A percentile compares a stretch with the other conserved stretches of the same genome.
Evolutionary conservation across 2,329 filamentous ascomycete species (phyloP).

Genomic region (Chaetomium strumarium): DNA sequence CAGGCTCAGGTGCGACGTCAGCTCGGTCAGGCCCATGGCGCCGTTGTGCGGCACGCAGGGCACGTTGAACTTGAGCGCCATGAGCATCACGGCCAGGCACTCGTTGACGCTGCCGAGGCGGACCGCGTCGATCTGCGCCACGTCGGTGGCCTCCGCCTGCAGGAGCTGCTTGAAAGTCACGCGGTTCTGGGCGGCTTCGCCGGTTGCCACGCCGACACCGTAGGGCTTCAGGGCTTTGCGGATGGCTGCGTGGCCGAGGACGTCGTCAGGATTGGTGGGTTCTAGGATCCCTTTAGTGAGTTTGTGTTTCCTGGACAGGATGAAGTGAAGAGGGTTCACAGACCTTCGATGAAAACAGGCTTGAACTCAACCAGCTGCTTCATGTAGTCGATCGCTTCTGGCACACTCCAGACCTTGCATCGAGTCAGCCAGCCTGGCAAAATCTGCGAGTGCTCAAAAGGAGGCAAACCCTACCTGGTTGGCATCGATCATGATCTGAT

Average conservation of each 20-base stretch:
- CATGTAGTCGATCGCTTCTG: constrained; percentile 86
- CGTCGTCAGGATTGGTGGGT: constrained; percentile 83
- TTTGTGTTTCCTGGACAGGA: too few species aligned
- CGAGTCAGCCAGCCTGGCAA: too few species aligned
- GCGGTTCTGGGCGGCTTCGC: constrained; percentile 93
- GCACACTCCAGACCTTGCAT: constrained; percentile 42
- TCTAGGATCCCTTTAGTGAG: constrained; percentile 33
- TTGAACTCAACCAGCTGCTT: constrained; percentile 73
- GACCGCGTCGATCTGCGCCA: constrained; percentile 87
- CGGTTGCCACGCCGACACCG: constrained; percentile 79
- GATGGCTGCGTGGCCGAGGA: constrained; percentile 80
- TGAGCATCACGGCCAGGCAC: constrained; percentile 80
- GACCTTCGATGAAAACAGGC: constrained; percentile 84
- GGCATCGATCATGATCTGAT: constrained; percentile 86
- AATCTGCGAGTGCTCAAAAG: too few species aligned
- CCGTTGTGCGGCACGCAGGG: constrained; percentile 87
- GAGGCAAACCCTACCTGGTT: constrained; percentile 76
- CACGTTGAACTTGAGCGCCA: constrained; percentile 74
- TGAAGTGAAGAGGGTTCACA: too few species aligned
- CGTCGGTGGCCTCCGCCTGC: constrained; percentile 71
- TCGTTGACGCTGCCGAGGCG: constrained; percentile 87
- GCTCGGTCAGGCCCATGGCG: constrained; percentile 85
- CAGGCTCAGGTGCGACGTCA: constrained; percentile 86
- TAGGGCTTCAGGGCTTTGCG: constrained; percentile 70
- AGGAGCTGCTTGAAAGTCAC: constrained; percentile 92